Evolutionary conservation across 2,329 filamentous ascomycete species (phyloP), one percentile per base, ranked within the genome.

Genomic region (Fusarium keratoplasticum): DNA sequence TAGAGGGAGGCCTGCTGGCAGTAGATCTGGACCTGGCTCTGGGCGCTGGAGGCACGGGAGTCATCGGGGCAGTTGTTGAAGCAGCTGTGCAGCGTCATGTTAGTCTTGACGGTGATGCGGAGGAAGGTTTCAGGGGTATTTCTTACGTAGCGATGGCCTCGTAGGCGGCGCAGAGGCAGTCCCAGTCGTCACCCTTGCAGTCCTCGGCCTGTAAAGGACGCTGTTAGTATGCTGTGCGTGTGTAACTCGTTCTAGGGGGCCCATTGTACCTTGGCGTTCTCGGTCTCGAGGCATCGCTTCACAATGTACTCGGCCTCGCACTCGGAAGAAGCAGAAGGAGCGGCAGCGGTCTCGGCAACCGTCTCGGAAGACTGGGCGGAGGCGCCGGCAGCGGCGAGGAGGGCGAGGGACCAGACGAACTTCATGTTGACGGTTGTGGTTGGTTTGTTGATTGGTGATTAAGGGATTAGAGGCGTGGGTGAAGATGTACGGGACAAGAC

Each of bases 1-100:
- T 83, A 85, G 77, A 85, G 81, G 67, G 81, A 84, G 68, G 85
- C 86, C 73, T 86, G 83, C 66, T 80, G 78, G 83, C 87, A 89
- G 83, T 81, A 85, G 76, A 83, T 81, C 69, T 79, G 78, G 71
- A 85, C 82, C 78, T 86, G 82, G 74, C 81, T 78, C 59, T 81
- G 71, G 73, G 81, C 82, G 22, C 78, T 63, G 61, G 74, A 63
- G 70, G 77, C 80, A 54, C 84, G 82, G 60, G 77, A 2, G 80
- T 89, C 87, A 76, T 86, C 82, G 78, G 87, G 87, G 83, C 87
- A 89, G 85, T 89, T 89, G 84, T 87, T 87, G 83, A 84, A 89
- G 86, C 87, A 89, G 70, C 86, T 87, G 65, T 11, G 16, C 8
- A 25, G 25, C 58, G 25, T 60, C 72, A 47, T 69, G 66, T 71